Evolutionary conservation across 2,329 filamentous ascomycete genomes (phyloP).

Genomic region (Fusarium albosuccineum): DNA sequence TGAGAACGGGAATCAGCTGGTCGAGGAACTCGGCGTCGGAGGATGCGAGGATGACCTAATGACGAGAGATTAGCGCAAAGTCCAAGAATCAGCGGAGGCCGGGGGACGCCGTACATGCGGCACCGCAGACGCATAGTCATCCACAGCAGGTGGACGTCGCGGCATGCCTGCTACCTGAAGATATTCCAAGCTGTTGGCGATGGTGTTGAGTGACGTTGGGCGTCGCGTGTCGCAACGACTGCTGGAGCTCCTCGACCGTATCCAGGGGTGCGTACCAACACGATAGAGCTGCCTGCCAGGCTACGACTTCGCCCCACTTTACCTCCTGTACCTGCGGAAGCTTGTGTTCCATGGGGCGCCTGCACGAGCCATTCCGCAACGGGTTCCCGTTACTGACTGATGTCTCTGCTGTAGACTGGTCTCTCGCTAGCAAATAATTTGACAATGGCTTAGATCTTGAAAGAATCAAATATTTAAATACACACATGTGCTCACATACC

Average conservation of each 20-base stretch:
- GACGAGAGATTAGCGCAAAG: slow-evolving; percentile 20
- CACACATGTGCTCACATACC: too few species aligned
- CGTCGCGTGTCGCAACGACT: slow-evolving; percentile 36
- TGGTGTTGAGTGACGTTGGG: slow-evolving; percentile 25
- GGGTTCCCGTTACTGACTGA: too few species aligned
- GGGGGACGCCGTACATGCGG: slow-evolving; percentile 54
- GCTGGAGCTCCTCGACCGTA: slow-evolving; percentile 17
- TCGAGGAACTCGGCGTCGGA: slow-evolving; percentile 96
- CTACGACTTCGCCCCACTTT: neutral
- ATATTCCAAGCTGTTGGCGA: slow-evolving; percentile 22
- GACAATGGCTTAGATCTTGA: too few species aligned
- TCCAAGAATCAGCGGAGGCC: slow-evolving; percentile 18
- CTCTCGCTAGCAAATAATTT: too few species aligned
- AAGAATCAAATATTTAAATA: too few species aligned
- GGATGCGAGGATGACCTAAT: slow-evolving; percentile 89
- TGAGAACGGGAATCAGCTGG: slow-evolving; percentile 92
- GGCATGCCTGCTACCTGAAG: slow-evolving; percentile 53
- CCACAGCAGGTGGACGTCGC: slow-evolving; percentile 59
- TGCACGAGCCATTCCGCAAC: too few species aligned
- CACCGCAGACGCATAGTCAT: slow-evolving; percentile 62
- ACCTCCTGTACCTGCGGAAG: neutral
- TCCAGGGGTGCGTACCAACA: slow-evolving; percentile 17
- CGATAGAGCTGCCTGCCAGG: neutral
- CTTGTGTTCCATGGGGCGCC: too few species aligned
- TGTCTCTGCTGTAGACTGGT: too few species aligned